These are phyloP conservation scores for Teratosphaeria destructans DNA, from an alignment of 2,329 filamentous ascomycete species.

Conservation along the genomic window DNA sequence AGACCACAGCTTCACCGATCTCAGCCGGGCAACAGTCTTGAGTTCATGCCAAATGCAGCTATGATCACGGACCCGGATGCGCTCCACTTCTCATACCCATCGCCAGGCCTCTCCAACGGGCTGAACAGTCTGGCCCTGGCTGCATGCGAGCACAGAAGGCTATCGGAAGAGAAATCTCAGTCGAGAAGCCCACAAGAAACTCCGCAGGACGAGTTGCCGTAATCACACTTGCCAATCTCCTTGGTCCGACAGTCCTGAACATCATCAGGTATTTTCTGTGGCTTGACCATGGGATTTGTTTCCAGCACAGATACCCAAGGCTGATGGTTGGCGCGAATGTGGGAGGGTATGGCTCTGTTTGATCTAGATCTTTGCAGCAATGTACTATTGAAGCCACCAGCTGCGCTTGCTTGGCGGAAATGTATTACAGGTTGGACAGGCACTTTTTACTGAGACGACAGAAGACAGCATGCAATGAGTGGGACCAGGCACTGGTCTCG, in stretches of 20 bases:
- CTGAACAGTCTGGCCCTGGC: constrained; percentile 29
- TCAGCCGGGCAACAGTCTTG: constrained; percentile 23
- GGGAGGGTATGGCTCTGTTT: background rate
- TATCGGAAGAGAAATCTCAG: constrained; percentile 22
- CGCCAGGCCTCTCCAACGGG: constrained; percentile 28
- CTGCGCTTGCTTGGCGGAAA: background rate
- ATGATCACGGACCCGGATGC: constrained; percentile 22
- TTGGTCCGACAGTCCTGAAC: background rate
- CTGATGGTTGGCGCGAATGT: background rate
- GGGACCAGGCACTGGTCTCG: background rate
- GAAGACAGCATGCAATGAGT: background rate
- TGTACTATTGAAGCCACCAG: background rate
- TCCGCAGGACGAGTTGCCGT: background rate
- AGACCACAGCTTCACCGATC: constrained; percentile 25
- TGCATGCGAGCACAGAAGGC: constrained; percentile 25
- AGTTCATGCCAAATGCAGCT: constrained; percentile 21
- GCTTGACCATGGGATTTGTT: background rate
- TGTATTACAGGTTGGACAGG: background rate
- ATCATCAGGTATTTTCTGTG: background rate
- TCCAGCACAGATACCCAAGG: background rate
- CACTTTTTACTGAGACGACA: background rate
- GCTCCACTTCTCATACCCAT: constrained; percentile 27
- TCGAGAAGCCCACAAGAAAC: constrained; percentile 13
- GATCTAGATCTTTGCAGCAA: background rate
- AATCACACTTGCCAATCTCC: background rate